Conservation (phyloP, 305 asterid genomes). For the Fraxinus floribunda region DNA sequence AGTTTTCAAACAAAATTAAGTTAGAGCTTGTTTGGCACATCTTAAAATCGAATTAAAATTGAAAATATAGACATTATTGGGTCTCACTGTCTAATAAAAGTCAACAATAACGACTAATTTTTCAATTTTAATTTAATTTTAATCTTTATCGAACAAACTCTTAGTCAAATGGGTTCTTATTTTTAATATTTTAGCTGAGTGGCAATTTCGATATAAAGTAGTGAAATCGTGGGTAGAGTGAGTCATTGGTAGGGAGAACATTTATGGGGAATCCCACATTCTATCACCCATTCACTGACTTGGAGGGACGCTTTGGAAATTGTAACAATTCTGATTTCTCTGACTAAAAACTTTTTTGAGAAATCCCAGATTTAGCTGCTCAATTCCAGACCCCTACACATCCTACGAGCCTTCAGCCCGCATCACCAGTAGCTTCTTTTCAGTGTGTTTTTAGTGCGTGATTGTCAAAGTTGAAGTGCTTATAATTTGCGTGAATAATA, state of each 20-base stretch:
- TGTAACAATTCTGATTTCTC: conserved; percentile 20
- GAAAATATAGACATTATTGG: no score
- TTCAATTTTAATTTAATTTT: no score
- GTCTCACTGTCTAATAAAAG: no score
- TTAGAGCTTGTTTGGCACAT: no score
- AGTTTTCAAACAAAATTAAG: no score
- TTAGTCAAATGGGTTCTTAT: no score
- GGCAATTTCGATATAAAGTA: conserved; percentile 8
- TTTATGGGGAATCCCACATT: conserved; percentile 41
- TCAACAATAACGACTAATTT: no score
- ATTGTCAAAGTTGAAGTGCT: no score
- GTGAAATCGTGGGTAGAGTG: conserved; percentile 15
- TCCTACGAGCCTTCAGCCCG: background rate
- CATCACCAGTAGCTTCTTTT: background rate
- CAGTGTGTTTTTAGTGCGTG: no score
- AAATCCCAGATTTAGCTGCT: background rate
- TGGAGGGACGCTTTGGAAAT: conserved; percentile 35
- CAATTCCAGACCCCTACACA: background rate
- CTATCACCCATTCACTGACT: conserved; percentile 30
- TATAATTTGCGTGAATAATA: no score
- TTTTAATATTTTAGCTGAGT: background rate
- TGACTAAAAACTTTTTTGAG: background rate
- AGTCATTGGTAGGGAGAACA: conserved; percentile 7
- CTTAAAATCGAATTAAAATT: no score
- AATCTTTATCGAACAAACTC: no score